Base-by-base conservation (phyloP, 805 yeast species). In the Lipomyces lipofer region DNA sequence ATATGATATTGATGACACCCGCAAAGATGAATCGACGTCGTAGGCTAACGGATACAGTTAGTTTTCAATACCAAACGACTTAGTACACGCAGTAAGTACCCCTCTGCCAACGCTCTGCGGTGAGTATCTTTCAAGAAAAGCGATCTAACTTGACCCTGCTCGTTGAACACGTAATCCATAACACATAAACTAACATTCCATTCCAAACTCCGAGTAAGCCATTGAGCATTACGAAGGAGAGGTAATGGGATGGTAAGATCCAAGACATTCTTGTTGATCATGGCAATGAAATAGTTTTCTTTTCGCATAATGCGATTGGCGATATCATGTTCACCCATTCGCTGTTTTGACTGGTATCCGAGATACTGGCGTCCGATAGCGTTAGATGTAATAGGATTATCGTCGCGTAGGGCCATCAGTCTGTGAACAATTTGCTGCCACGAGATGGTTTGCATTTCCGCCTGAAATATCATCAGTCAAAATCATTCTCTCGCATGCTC, bases 271-370 rank as follows among this genome's bases (percentile, higher is more conserved):
- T 84, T 87, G 70, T 89, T 91, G 64, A 88, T 83, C 62, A 94
- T 71, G 1, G 97, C 97, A 66, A 94, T 89, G 77, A 90, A 78
- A 69, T 91, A 94, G 67, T 94, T 94, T 57, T 94, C 99, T 62
- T 84, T 88, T 56, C 99, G 76, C 99, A 94, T 91, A 52, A 94
- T 86, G 54, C 99, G 76, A 67, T 94, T 95, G 12, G 97, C 98
- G 48, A 94, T 88, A 64, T 86, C 94, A 69, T 91, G 97, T 3
- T 98, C 96, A 65, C 88, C 92, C 49, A 94, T 76, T 59, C 91
- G 76, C 48, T 82, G 80, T 64, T 86, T 86, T 1, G 90, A 82
- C 56, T 80, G 73, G 69, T 58, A 50, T 13, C 63, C 58, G 4
- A 52, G 35, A n/a, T 51, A 49, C 25, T 51, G 49, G n/a, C 60